These are phyloP conservation scores for Alternaria arbusti DNA, from an alignment of 2,329 filamentous ascomycete genomes.

Conservation along the genomic window DNA sequence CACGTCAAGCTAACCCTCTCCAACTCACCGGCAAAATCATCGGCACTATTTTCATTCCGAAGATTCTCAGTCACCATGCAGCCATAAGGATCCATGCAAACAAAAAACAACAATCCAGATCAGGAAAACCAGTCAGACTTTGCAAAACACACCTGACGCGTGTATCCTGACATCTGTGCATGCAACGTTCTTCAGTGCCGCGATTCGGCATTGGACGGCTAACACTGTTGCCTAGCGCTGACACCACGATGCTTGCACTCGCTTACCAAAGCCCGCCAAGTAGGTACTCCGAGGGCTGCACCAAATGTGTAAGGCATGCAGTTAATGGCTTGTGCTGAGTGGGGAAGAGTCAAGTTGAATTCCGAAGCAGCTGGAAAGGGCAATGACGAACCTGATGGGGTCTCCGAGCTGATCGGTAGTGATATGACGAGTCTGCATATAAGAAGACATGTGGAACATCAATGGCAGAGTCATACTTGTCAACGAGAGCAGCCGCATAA, in stretches of 20 bases:
- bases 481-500: neutral
- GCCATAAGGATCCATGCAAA: neutral
- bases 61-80: neutral
- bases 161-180: neutral
- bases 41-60: neutral
- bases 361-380: neutral
- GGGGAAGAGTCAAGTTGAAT: neutral
- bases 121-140: neutral
- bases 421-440: neutral
- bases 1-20: neutral
- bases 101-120: neutral
- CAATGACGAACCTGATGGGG: neutral
- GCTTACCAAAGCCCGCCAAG: neutral
- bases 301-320: neutral
- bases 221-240: neutral
- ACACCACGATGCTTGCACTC: neutral
- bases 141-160: neutral
- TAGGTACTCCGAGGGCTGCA: neutral
- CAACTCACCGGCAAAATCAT: neutral
- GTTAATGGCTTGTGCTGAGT: neutral
- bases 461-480: neutral
- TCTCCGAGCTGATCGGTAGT: neutral
- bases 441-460: neutral
- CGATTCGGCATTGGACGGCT: conserved; percentile 7
- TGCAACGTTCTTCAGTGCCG: neutral